Evolutionary conservation across 1,284 basidiomycete species (phyloP).

Genomic region (Rhodotorula sp.): DNA sequence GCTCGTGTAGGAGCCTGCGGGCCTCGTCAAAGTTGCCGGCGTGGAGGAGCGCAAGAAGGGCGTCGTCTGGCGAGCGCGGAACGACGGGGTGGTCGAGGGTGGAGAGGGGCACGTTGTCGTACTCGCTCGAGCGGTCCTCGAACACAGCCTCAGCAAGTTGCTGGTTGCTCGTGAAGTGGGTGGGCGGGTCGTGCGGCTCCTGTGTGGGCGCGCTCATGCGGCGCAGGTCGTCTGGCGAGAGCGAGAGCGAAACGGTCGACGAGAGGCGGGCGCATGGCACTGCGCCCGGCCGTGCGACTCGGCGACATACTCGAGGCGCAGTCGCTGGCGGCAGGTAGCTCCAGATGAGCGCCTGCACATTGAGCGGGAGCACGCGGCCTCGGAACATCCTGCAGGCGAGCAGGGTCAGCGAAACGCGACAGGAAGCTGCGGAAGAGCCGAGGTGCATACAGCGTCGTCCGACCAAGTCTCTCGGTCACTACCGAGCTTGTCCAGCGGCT

Average conservation of each 20-base stretch:
- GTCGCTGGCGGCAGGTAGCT: background rate
- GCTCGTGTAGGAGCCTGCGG: constrained; percentile 1
- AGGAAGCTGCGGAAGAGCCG: background rate
- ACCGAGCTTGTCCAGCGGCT: too few relatives aligned
- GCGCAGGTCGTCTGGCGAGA: background rate
- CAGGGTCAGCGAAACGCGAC: background rate
- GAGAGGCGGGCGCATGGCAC: background rate
- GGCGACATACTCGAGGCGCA: background rate
- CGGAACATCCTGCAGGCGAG: background rate
- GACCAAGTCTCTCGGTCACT: too few relatives aligned
- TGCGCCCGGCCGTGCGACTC: background rate
- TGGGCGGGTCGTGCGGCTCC: background rate
- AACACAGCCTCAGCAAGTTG: constrained; percentile 4
- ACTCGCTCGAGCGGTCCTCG: constrained; percentile 17
- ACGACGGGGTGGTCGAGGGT: constrained; percentile 19
- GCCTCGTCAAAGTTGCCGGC: background rate
- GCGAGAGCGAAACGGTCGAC: constrained; percentile 10
- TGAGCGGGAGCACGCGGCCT: constrained; percentile 9
- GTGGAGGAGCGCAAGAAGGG: constrained; percentile 19
- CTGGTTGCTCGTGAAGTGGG: background rate
- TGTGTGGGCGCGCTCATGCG: background rate
- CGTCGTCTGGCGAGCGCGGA: constrained; percentile 19
- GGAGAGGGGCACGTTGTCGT: constrained; percentile 23
- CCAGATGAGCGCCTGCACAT: constrained; percentile 15
- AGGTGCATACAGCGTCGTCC: too few relatives aligned